Evolutionary conservation across 768 basidiomycete genomes (phyloP), one percentile per base, ranked within the genome.

Genomic region (Naganishia onofrii): DNA sequence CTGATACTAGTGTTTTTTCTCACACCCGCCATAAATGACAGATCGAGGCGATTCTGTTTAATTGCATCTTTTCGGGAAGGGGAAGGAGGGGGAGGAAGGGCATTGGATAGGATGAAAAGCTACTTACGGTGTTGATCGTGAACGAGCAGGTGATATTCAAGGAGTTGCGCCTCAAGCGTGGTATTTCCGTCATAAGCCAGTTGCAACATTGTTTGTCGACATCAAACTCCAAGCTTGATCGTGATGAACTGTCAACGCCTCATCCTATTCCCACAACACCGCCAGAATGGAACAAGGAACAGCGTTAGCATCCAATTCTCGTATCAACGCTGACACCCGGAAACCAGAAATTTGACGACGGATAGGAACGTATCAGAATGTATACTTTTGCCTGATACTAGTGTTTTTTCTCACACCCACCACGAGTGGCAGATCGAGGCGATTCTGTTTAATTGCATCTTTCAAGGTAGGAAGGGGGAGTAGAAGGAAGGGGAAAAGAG

Each of bases 321-420:
- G n/a, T 21, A 4, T 21, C n/a, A 51, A 51, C 48, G 23, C 7
- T 26, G 23, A 51, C n/a, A 21, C 44, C 15, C 44, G 21, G 21
- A 46, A 46, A 46, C 5, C 13, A 4, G 48, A 51, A 51, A 51
- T n/a, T n/a, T n/a, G 48, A 51, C 7, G 48, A 51, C n/a, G 48
- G n/a, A 26, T 3, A 7, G 13, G 48, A 42, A 15, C n/a, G 42
- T 7, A 42, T 51, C 31, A 36, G 36, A 58, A 58, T 36, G 57
- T 58, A 58, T 58, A 34, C 57, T 56, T 58, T 58, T 58, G 57
- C 57, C 57, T 58, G 57, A 58, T 58, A 58, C 57, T 34, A 58
- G 34, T 34, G 57, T 58, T 58, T 58, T 58, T 58, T 32, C 36
- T 58, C 57, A 34, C 34, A 58, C 36, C 36, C 57, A 23, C 17